phyloP scores from a whole-genome alignment of 1,284 basidiomycete genomes.

The Ceratobasidium sp. region DNA sequence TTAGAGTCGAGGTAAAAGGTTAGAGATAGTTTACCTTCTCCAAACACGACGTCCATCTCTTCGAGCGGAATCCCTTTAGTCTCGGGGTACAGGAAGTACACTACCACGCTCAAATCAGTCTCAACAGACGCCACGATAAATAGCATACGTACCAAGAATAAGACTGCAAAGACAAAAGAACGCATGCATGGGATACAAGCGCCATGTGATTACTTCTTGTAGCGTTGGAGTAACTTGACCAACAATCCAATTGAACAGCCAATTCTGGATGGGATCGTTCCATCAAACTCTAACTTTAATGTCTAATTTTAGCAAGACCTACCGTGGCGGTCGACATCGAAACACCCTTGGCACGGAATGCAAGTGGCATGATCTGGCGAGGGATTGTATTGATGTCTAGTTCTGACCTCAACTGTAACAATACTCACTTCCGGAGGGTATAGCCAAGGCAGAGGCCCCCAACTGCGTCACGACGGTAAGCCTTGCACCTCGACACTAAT shows the following conservation, averaged over 20 bases:
- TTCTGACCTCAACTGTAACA: background rate
- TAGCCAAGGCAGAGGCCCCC: conserved; percentile 88
- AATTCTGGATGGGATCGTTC: conserved; percentile 59
- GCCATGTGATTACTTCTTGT: conserved; percentile 92
- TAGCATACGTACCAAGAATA: conserved; percentile 69
- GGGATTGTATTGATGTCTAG: conserved; percentile 27
- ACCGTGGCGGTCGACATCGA: conserved; percentile 88
- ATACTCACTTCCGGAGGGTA: conserved; percentile 82
- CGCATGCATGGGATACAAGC: conserved; percentile 95
- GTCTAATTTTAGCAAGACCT: conserved; percentile 52
- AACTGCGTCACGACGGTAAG: conserved; percentile 57
- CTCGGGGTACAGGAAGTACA: conserved; percentile 66
- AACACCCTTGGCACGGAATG: conserved; percentile 93
- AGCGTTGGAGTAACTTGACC: conserved; percentile 90
- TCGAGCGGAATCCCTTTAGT: conserved; percentile 62
- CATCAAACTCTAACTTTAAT: conserved; percentile 22
- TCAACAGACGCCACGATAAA: conserved; percentile 39
- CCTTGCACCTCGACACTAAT: conserved; percentile 40
- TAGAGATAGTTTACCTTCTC: conserved; percentile 63
- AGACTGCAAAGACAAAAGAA: conserved; percentile 94
- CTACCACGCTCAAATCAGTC: conserved; percentile 57
- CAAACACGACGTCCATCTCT: conserved; percentile 60
- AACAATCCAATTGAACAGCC: conserved; percentile 91
- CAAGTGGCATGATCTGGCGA: conserved; percentile 88
- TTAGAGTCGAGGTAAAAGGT: conserved; percentile 48